Percentiles rank a stretch among this genome's conserved stretches.
phyloP scores from a whole-genome alignment of 2,329 filamentous ascomycete species.

The Monilinia vaccinii-corymbosi region DNA sequence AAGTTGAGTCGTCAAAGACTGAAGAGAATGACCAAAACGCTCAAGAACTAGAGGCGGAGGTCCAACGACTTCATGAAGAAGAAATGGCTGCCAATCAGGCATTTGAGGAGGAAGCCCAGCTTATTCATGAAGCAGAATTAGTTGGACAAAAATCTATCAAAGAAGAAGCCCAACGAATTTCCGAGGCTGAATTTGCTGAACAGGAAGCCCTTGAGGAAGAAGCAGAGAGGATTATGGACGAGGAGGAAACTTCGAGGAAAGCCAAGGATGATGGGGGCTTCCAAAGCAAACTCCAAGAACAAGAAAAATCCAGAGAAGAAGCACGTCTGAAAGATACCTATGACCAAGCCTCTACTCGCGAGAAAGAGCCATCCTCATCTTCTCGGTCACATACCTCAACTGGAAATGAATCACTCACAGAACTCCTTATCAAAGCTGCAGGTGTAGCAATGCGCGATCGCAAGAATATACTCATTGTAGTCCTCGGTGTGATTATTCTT shows the following conservation, averaged over 20 bases:
- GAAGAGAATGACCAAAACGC: background rate
- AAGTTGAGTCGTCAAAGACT: background rate
- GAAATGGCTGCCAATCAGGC: background rate
- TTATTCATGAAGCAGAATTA: constrained; percentile 2
- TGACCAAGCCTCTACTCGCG: constrained; percentile 29
- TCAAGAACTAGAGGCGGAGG: background rate
- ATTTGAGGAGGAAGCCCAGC: constrained; percentile 1
- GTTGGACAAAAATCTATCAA: constrained; percentile 24
- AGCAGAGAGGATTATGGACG: constrained; percentile 30
- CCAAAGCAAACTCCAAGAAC: constrained; percentile 42
- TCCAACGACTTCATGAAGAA: background rate
- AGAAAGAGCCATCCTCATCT: background rate
- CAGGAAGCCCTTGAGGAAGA: constrained; percentile 40
- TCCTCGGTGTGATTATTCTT: constrained; percentile 45
- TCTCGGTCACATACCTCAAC: background rate
- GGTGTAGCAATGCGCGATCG: constrained; percentile 47
- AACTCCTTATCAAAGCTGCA: constrained; percentile 45
- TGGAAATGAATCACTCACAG: constrained; percentile 38
- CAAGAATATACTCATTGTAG: constrained; percentile 49
- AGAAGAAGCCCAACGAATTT: constrained; percentile 7
- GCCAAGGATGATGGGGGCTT: constrained; percentile 26
- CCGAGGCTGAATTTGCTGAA: constrained; percentile 1
- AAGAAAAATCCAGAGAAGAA: constrained; percentile 33
- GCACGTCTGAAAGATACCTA: constrained; percentile 47
- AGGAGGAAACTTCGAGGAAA: constrained; percentile 37